These are phyloP conservation scores for Scheffersomyces stambukii DNA, from an alignment of 1,139 yeast species.

Conservation along the genomic window DNA sequence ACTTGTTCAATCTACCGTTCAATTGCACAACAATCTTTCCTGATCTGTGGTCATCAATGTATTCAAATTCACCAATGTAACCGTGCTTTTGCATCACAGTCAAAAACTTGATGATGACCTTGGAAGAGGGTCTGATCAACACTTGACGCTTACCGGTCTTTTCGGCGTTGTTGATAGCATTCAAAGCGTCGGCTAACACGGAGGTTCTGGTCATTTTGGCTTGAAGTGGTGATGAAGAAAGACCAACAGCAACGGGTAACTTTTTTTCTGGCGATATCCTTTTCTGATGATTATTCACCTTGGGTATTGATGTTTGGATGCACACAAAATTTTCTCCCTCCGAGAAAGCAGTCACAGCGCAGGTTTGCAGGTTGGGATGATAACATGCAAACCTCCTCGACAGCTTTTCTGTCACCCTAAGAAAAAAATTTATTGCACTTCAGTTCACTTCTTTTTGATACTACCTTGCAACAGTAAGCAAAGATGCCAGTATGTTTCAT, in stretches of 20 bases:
- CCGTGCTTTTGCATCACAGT: constrained; percentile 99
- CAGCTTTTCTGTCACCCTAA: too few relatives aligned
- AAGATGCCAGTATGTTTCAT: too few relatives aligned
- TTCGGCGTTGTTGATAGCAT: constrained; percentile 98
- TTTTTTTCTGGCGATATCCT: constrained; percentile 2
- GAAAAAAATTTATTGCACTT: too few relatives aligned
- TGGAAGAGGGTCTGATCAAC: constrained; percentile 96
- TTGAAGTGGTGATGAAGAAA: constrained; percentile 3
- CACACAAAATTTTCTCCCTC: too few relatives aligned
- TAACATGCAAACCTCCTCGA: too few relatives aligned
- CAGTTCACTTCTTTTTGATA: too few relatives aligned
- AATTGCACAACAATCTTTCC: constrained; percentile 96
- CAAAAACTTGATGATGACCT: constrained; percentile 95
- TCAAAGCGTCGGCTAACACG: constrained; percentile 98
- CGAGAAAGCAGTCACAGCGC: too few relatives aligned
- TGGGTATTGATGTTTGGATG: neutral
- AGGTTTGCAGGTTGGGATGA: too few relatives aligned
- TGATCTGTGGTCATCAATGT: constrained; percentile 98
- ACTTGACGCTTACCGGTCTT: constrained; percentile 99
- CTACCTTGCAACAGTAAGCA: too few relatives aligned
- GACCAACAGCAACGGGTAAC: constrained; percentile 1
- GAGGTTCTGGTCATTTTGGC: constrained; percentile 92
- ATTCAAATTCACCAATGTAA: constrained; percentile 98
- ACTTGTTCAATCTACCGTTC: constrained; percentile 97
- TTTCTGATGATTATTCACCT: neutral